Conservation (phyloP, 306 rosid species). For the Alnus rubra region DNA sequence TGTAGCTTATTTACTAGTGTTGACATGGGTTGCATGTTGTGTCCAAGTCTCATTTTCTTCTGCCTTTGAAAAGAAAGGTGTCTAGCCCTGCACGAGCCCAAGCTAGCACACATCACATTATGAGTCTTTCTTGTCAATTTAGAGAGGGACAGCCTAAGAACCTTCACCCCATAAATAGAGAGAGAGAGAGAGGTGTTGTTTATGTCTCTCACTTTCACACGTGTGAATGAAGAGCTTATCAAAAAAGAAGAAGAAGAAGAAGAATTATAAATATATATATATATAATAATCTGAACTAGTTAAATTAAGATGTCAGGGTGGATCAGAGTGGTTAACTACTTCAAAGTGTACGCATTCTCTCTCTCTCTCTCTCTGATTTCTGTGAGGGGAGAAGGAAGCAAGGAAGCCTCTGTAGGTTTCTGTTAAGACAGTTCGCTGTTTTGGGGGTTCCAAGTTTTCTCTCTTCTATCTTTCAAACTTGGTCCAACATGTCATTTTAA, state of each 20-base stretch:
- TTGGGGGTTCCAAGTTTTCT: constrained; percentile 35
- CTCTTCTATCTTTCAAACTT: constrained; percentile 30
- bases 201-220: constrained; percentile 58
- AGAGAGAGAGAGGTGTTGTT: constrained; percentile 15
- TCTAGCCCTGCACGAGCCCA: constrained; percentile 48
- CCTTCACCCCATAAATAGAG: constrained; percentile 42
- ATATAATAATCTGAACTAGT: constrained; percentile 33
- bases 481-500: not conserved
- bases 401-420: constrained; percentile 22
- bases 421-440: constrained; percentile 24
- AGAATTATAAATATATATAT: not conserved
- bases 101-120: constrained; percentile 54
- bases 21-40: constrained; percentile 19
- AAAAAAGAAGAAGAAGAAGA: not conserved
- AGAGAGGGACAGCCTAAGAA: constrained; percentile 60
- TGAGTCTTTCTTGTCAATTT: constrained; percentile 65
- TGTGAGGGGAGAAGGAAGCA: no score
- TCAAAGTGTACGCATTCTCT: constrained; percentile 27
- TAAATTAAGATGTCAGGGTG: constrained; percentile 43
- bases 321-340: constrained; percentile 56
- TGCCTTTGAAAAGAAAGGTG: constrained; percentile 57
- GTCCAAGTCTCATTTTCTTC: constrained; percentile 26
- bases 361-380: not conserved
- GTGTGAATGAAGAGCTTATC: constrained; percentile 48
- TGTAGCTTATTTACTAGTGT: constrained; percentile 25